A percentile compares a stretch with the other conserved stretches of the same genome.
Evolutionary conservation across 768 basidiomycete species (phyloP).

Genomic region (Mrakia gelida): DNA sequence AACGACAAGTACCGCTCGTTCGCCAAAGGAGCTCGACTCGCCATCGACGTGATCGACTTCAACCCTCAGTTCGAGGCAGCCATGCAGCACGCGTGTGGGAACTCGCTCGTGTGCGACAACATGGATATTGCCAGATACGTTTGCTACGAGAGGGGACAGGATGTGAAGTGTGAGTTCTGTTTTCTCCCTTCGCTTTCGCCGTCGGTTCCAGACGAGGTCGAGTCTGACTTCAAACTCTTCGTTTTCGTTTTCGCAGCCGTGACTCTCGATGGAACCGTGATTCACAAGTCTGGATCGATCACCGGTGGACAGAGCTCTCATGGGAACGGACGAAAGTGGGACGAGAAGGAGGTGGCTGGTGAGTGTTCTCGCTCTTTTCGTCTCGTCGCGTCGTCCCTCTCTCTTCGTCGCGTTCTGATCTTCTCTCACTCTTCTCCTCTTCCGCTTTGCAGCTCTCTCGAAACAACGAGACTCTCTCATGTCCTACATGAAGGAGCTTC

Average conservation of each 20-base stretch:
- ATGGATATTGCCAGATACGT: constrained; percentile 88
- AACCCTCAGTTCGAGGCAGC: constrained; percentile 84
- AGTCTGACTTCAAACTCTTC: background rate
- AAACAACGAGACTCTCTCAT: constrained; percentile 67
- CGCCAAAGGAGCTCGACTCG: constrained; percentile 77
- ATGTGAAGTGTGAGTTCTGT: constrained; percentile 83
- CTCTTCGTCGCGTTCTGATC: background rate
- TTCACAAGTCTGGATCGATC: constrained; percentile 95
- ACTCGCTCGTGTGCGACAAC: constrained; percentile 88
- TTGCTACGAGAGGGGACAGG: constrained; percentile 89
- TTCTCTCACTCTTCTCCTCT: background rate
- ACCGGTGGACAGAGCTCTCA: constrained; percentile 86
- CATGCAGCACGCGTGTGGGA: constrained; percentile 94
- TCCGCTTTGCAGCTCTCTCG: constrained; percentile 49
- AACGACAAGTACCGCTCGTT: constrained; percentile 93
- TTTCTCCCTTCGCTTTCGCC: too few species aligned
- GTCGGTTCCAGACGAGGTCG: background rate
- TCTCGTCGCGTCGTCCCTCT: background rate
- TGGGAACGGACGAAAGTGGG: constrained; percentile 78
- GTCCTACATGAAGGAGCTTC: constrained; percentile 73
- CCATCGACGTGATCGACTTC: constrained; percentile 77
- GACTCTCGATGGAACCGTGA: constrained; percentile 91
- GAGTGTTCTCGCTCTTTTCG: constrained; percentile 31
- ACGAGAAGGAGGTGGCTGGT: constrained; percentile 91
- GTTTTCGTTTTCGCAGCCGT: constrained; percentile 54